Percentiles rank a stretch among this genome's conserved stretches.
These are phyloP conservation scores for Saccharomyces mikatae DNA, from an alignment of 805 yeast species.

Conservation along the genomic window DNA sequence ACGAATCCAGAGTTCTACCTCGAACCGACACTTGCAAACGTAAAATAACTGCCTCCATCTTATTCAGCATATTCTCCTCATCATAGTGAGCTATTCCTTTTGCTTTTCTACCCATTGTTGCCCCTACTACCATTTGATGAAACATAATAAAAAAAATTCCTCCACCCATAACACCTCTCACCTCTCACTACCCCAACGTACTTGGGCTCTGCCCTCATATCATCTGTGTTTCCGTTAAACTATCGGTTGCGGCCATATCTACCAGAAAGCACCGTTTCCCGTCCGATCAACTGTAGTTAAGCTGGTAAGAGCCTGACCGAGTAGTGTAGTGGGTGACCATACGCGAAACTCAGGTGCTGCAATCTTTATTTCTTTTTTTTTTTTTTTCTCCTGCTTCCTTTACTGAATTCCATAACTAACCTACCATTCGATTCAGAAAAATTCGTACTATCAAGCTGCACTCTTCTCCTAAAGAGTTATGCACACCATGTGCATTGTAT, in stretches of 20 bases:
- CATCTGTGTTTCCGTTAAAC: constrained; percentile 3
- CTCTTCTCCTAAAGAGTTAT: background rate
- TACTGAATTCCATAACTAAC: background rate
- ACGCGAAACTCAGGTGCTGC: constrained; percentile 51
- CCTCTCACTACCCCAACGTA: background rate
- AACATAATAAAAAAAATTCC: background rate
- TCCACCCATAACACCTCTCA: background rate
- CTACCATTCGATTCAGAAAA: background rate
- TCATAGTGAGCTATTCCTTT: background rate
- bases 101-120: background rate
- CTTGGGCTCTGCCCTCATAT: background rate
- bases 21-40: background rate
- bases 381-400: background rate
- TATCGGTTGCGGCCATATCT: constrained; percentile 51
- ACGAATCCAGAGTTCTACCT: background rate
- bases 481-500: background rate
- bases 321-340: constrained; percentile 53
- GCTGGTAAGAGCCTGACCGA: constrained; percentile 52
- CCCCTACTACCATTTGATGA: background rate
- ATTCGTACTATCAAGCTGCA: background rate
- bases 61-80: background rate
- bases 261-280: constrained; percentile 55
- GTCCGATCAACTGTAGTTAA: constrained; percentile 54
- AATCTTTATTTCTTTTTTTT: constrained; percentile 30
- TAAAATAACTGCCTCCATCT: background rate